Conservation (phyloP, 129 eudicot genomes). For the Helichrysum umbraculigerum region DNA sequence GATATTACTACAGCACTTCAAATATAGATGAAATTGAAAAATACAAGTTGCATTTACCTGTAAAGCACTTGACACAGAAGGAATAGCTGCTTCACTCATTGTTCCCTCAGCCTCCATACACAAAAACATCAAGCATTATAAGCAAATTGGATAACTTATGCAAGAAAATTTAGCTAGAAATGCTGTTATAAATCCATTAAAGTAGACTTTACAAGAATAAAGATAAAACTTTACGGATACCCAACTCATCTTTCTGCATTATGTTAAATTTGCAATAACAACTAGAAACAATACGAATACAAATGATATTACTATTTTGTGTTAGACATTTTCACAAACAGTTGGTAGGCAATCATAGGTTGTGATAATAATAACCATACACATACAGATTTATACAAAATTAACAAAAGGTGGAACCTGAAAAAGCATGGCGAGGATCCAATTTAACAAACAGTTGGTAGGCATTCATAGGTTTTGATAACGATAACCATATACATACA, state of each 20-base stretch:
- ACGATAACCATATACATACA: not conserved
- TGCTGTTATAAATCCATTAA: not conserved
- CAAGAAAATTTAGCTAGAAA: not conserved
- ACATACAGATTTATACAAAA: not conserved
- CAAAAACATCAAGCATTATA: constrained; percentile 15
- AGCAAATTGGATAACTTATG: constrained; percentile 15
- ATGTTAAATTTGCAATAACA: not conserved
- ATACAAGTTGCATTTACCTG: constrained; percentile 48
- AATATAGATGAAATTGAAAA: not conserved
- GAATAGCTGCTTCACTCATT: constrained; percentile 66
- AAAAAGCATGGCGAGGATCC: constrained; percentile 75
- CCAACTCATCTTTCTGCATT: constrained; percentile 1
- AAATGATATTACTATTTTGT: not conserved
- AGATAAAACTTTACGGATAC: not conserved
- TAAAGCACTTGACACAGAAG: constrained; percentile 66
- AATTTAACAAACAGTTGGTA: constrained; percentile 25
- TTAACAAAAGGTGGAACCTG: constrained; percentile 42
- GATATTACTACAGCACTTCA: not conserved
- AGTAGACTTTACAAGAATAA: not conserved
- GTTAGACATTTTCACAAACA: constrained; percentile 12
- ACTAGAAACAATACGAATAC: not conserved
- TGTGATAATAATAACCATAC: not conserved
- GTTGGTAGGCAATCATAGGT: constrained; percentile 27
- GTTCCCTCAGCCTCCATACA: constrained; percentile 91
- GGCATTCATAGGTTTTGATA: too few relatives aligned